Conservation (phyloP, 768 basidiomycete species). For the Tylopilus plumbeoviolaceoides region DNA sequence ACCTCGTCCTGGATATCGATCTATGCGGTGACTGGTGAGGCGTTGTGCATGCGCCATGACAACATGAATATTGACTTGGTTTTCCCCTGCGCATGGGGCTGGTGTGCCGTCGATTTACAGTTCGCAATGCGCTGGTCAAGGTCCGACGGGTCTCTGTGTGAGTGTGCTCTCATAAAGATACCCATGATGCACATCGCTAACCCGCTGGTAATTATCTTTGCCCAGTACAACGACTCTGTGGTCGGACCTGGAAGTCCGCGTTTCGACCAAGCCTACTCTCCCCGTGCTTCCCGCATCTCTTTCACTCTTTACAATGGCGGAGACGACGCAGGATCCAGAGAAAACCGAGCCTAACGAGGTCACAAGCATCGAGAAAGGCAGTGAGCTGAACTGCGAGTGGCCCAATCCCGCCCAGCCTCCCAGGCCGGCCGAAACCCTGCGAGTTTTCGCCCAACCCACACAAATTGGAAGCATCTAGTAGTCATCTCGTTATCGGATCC, state of each 20-base stretch:
- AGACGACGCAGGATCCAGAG: neutral
- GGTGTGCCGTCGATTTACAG: conserved; percentile 42
- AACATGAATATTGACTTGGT: neutral
- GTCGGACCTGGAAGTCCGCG: conserved; percentile 49
- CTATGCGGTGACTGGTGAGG: too few species aligned
- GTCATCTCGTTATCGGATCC: too few species aligned
- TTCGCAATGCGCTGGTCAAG: conserved; percentile 38
- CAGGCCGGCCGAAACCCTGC: too few species aligned
- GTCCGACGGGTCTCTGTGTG: too few species aligned
- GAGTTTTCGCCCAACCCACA: too few species aligned
- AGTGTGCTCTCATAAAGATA: neutral
- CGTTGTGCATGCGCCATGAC: too few species aligned
- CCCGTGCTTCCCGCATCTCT: neutral
- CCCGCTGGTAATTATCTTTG: neutral
- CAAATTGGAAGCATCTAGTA: too few species aligned
- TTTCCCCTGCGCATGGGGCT: conserved; percentile 35
- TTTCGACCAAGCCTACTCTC: conserved; percentile 35
- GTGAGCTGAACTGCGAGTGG: too few species aligned
- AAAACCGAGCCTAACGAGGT: conserved; percentile 5
- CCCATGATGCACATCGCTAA: neutral
- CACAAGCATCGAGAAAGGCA: conserved; percentile 8
- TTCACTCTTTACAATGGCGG: conserved; percentile 4
- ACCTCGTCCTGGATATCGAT: conserved; percentile 51
- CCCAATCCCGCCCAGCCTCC: too few species aligned
- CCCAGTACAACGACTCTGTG: conserved; percentile 51